Evolutionary conservation across 805 yeast genomes (phyloP), one percentile per base, ranked within the genome.

Genomic region (Blastobotrys parvus): DNA sequence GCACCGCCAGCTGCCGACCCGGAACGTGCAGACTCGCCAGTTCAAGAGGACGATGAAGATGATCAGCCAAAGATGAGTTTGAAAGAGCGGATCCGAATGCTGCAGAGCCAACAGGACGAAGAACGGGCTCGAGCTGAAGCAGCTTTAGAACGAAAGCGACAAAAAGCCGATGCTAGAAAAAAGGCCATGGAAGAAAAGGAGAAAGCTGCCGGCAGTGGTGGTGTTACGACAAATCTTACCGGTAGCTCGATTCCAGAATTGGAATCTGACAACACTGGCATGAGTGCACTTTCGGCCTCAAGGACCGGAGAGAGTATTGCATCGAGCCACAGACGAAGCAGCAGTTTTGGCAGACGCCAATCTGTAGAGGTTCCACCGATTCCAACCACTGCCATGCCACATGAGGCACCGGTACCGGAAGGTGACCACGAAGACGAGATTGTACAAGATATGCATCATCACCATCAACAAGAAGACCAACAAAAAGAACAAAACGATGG

Each of bases 1-100:
- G 66, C 69, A 3, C 56, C 67, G 4, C 49, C 58, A 32, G 40
- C 36, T 30, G 47, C 42, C 35, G 34, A 45, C n/a, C n/a, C n/a
- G n/a, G n/a, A n/a, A n/a, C n/a, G n/a, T n/a, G n/a, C n/a, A n/a
- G n/a, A n/a, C n/a, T n/a, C n/a, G n/a, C n/a, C n/a, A n/a, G n/a
- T n/a, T n/a, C n/a, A 47, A 38, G 32, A 39, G 37, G 39, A 15
- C 35, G 44, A 45, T 35, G 38, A 15, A 29, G 44, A 43, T 36
- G 40, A 17, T 45, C 31, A 72, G 27, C 95, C 95, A 6, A 79
- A 83, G 52, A 63, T 88, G 67, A 81, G 94, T 45, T 68, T 90
- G 54, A 82, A 82, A 58, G 97, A 92, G 53, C 74, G 97, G 51
- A 87, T 90, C 58, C 86, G 87, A 3, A 55, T 85, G 55, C 68